A percentile compares a stretch with the other conserved stretches of the same genome.
phyloP scores from a whole-genome alignment of 148 eudicot genomes.

The Vaccinium macrocarpon region DNA sequence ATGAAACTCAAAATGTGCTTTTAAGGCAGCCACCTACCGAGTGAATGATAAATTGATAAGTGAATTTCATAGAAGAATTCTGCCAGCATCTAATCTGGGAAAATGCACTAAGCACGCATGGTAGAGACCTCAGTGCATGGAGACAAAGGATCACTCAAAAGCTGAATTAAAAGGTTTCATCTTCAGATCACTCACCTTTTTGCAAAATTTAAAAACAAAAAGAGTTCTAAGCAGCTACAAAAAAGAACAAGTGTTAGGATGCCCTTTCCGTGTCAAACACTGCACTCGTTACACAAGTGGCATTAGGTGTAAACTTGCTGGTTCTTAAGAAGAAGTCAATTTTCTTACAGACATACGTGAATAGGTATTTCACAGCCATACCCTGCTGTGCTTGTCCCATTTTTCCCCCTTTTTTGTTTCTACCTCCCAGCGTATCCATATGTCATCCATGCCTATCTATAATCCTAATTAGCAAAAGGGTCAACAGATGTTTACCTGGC shows the following conservation, averaged over 20 bases:
- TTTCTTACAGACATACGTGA: neutral
- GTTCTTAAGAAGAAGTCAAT: neutral
- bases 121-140: neutral
- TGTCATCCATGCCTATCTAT: neutral
- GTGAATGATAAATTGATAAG: neutral
- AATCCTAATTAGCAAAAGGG: neutral
- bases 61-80: neutral
- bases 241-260: neutral
- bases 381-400: too few relatives aligned
- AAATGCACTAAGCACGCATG: neutral
- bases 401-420: neutral
- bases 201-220: too few relatives aligned
- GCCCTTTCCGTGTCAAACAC: neutral
- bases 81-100: neutral
- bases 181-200: too few relatives aligned
- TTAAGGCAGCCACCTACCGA: neutral
- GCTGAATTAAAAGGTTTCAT: too few relatives aligned
- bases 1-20: neutral
- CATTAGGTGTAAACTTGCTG: neutral
- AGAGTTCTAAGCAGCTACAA: neutral
- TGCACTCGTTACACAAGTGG: neutral
- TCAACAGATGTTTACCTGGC: slow-evolving; percentile 43
- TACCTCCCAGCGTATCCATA: neutral
- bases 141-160: neutral
- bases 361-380: neutral